A percentile compares a stretch with the other conserved stretches of the same genome.
Conservation (phyloP, 805 yeast genomes). For the Monosporozyma servazzii region DNA sequence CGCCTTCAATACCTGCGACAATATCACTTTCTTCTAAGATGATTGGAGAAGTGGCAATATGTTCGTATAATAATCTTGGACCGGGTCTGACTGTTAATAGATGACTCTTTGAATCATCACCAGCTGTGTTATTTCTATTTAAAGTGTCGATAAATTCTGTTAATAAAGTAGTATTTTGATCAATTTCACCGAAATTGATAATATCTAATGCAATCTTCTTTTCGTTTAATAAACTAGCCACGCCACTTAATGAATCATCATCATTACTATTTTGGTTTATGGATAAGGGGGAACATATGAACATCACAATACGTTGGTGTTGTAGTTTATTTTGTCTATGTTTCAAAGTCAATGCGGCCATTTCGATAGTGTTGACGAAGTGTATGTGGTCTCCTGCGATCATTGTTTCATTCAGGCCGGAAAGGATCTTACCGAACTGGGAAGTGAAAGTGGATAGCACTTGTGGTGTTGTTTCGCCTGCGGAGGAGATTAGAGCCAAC, state of each 20-base stretch:
- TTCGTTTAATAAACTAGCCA: slow-evolving; percentile 90
- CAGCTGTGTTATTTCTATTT: slow-evolving; percentile 29
- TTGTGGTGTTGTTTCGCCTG: slow-evolving; percentile 67
- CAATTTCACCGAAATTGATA: slow-evolving; percentile 86
- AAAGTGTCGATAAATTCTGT: slow-evolving; percentile 70
- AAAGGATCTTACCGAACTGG: slow-evolving; percentile 75
- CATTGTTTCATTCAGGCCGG: slow-evolving; percentile 73
- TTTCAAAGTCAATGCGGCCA: slow-evolving; percentile 86
- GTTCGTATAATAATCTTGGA: slow-evolving; percentile 74
- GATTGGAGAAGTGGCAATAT: slow-evolving; percentile 66
- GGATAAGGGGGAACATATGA: slow-evolving; percentile 76
- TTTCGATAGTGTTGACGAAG: slow-evolving; percentile 78
- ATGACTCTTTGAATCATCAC: slow-evolving; percentile 66
- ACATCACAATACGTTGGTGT: slow-evolving; percentile 79
- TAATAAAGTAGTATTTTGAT: slow-evolving; percentile 62
- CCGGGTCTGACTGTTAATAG: slow-evolving; percentile 84
- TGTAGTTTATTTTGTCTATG: slow-evolving; percentile 94
- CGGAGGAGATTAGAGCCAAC: slow-evolving; percentile 83
- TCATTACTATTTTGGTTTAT: slow-evolving; percentile 45
- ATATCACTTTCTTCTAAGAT: slow-evolving; percentile 47
- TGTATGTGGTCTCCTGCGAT: slow-evolving; percentile 55
- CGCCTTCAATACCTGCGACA: slow-evolving; percentile 38
- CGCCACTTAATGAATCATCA: slow-evolving; percentile 62
- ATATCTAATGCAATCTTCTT: slow-evolving; percentile 85
- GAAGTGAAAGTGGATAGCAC: slow-evolving; percentile 84